Base-by-base conservation (phyloP, 1,284 basidiomycete genomes). In the Naganishia sp. region DNA sequence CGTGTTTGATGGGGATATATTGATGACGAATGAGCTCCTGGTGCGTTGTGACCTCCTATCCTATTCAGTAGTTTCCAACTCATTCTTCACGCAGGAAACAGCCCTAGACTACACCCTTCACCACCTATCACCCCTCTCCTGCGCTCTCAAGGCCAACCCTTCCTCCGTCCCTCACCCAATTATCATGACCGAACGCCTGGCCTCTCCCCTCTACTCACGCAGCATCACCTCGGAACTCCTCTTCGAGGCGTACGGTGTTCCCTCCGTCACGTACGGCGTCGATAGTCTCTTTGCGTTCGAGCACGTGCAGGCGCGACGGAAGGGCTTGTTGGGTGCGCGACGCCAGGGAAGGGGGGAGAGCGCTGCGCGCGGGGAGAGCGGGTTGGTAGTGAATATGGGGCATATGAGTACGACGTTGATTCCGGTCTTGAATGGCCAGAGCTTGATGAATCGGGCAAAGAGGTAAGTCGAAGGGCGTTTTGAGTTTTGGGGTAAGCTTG, bases 261-360 rank as follows among this genome's bases (percentile, higher is more conserved):
- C 94, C 0, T 88, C 88, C 2, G 83, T 98, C 53, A 84, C 90
- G 16, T 99, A 92, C 78, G 92, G 92, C 66, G 82, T 98, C 70
- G 96, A 99, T 76, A 89, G 90, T 7, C 82, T 95, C 66, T 95
- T 97, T 85, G 93, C 94, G 0, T 94, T 96, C 74, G 92, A 84
- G 55, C 68, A 75, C 11, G 6, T 75, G 76, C 53, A 48, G 55
- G 65, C 49, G 9, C 45, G 44, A n/a, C 16, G 57, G 36, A 61
- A 55, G 36, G 56, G 57, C 4, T 13, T 53, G 13, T 43, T 52
- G 21, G 18, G 21, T 15, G 25, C 16, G 23, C 13, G 31, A 33
- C 15, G 25, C 25, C 16, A 63, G 21, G 45, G 43, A 3, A 31
- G 23, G 6, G 49, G 33, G 42, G 43, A 45, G 39, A 55, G 43